Evolutionary conservation across 1,139 yeast genomes (phyloP), one percentile per base, ranked within the genome.

Genomic region (Yamadazyma taylorii): DNA sequence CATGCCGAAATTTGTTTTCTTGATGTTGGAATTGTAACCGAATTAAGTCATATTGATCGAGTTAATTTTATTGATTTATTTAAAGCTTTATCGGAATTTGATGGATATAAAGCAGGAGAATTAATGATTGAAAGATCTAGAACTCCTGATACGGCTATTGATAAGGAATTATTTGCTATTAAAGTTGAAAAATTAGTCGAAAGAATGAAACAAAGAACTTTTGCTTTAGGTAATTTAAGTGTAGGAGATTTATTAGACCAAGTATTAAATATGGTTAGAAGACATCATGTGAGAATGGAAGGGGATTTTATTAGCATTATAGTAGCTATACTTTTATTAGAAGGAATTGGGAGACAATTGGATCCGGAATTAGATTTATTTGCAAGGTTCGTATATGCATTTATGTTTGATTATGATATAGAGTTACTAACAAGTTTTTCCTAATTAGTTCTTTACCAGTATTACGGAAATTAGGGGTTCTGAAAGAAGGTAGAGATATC

Each of bases 261-360:
- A 54, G 92, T 92, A 69, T 71, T 92, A 42, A 70, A 81, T 2
- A 89, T 92, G 97, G 97, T 94, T 13, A 73, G 97, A 41, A 69
- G 72, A 13, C 98, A 92, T 58, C 99, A 94, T 59, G 98, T 92
- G 15, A 75, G 97, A 55, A 86, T 94, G 96, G 99, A 92, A 55
- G 95, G 96, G 6, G 98, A 92, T 58, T 92, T 92, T 55, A 83
- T 92, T 33, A 88, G 96, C 17, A 96, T 94, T 19, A 85, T 92
- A 13, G 89, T 92, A 28, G 96, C 97, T 1, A 89, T 92, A 25
- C 63, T 92, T 36, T 69, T 92, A 41, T 64, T 92, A 40, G 98
- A 92, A 61, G 98, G 98, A 11, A 86, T 92, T 39, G 98, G 98
- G 15, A 73, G 97, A 56, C 95, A 86, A 60, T 69, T 92, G 41